phyloP scores from a whole-genome alignment of 2,329 filamentous ascomycete species.

The Triangularia setosa region DNA sequence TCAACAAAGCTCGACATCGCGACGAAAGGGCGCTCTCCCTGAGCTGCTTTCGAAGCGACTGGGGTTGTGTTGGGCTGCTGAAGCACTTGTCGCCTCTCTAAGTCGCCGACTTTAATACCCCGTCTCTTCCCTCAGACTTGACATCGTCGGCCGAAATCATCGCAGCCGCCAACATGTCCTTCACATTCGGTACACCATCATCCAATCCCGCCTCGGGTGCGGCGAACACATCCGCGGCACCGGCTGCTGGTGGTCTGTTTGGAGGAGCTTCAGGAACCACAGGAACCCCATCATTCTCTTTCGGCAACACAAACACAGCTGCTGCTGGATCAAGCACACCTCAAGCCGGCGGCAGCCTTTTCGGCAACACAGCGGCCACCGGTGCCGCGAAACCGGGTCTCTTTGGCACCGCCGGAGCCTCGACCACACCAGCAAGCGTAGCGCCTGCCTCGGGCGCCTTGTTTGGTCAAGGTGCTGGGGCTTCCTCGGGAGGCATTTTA shows the following conservation, averaged over 20 bases:
- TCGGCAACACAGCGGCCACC: slow-evolving; percentile 14
- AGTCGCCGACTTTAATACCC: neutral
- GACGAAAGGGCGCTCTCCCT: slow-evolving; percentile 5
- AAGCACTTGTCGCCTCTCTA: slow-evolving; percentile 4
- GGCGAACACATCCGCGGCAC: slow-evolving; percentile 23
- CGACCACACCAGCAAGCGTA: neutral
- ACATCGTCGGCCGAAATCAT: neutral
- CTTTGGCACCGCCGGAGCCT: slow-evolving; percentile 30
- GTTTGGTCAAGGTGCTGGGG: slow-evolving; percentile 34
- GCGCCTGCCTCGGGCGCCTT: slow-evolving; percentile 23
- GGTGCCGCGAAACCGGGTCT: slow-evolving; percentile 27
- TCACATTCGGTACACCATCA: slow-evolving; percentile 27
- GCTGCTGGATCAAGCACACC: slow-evolving; percentile 15
- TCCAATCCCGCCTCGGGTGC: slow-evolving; percentile 24
- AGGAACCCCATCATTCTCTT: slow-evolving; percentile 32
- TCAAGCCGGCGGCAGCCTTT: slow-evolving; percentile 9
- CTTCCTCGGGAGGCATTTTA: neutral
- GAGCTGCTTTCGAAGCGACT: slow-evolving; percentile 3
- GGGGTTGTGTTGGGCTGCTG: slow-evolving; percentile 1
- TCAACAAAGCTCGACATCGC: neutral
- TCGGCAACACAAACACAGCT: slow-evolving; percentile 13
- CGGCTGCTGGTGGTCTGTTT: slow-evolving; percentile 22
- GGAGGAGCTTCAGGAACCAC: slow-evolving; percentile 28
- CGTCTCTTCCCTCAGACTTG: neutral
- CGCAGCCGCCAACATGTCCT: slow-evolving; percentile 14